Percentiles rank a stretch among this genome's conserved stretches.
These are phyloP conservation scores for Neonectria ditissima DNA, from an alignment of 2,329 filamentous ascomycete species.

Conservation along the genomic window DNA sequence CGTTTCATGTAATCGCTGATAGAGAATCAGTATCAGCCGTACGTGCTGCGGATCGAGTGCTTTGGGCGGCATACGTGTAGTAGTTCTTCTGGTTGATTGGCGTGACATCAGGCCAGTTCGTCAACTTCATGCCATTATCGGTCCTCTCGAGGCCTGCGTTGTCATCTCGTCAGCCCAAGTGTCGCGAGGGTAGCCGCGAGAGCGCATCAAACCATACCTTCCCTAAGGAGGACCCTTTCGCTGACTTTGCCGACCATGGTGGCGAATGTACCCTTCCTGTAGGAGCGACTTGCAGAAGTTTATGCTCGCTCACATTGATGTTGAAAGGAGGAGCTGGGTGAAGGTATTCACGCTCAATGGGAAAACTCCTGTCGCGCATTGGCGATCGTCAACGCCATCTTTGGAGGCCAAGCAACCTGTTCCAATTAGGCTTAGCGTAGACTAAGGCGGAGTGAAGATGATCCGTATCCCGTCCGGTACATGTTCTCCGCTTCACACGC, in stretches of 20 bases:
- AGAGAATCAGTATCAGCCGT: constrained; percentile 32
- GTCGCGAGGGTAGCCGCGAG: constrained; percentile 26
- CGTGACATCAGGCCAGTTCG: constrained; percentile 90
- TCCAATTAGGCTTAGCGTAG: constrained; percentile 34
- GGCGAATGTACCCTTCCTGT: constrained; percentile 33
- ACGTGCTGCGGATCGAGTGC: background rate
- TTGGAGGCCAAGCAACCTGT: constrained; percentile 22
- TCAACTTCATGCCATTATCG: constrained; percentile 97
- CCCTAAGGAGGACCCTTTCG: constrained; percentile 72
- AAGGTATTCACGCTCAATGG: constrained; percentile 36
- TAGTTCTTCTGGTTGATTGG: constrained; percentile 99
- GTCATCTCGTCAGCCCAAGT: constrained; percentile 39
- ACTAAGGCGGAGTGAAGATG: constrained; percentile 22
- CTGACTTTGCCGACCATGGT: constrained; percentile 74
- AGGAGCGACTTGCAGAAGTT: constrained; percentile 23
- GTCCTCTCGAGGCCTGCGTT: constrained; percentile 87
- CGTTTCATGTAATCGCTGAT: constrained; percentile 95
- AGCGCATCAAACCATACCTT: constrained; percentile 58
- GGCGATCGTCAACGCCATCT: constrained; percentile 34
- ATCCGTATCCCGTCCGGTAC: constrained; percentile 26
- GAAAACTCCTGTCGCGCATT: constrained; percentile 45
- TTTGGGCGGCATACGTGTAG: constrained; percentile 77
- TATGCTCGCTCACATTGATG: constrained; percentile 40
- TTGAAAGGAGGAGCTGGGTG: constrained; percentile 31
- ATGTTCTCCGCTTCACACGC: background rate